These are phyloP conservation scores for Aspergillus sparsus DNA, from an alignment of 495 filamentous ascomycete species.

Conservation along the genomic window DNA sequence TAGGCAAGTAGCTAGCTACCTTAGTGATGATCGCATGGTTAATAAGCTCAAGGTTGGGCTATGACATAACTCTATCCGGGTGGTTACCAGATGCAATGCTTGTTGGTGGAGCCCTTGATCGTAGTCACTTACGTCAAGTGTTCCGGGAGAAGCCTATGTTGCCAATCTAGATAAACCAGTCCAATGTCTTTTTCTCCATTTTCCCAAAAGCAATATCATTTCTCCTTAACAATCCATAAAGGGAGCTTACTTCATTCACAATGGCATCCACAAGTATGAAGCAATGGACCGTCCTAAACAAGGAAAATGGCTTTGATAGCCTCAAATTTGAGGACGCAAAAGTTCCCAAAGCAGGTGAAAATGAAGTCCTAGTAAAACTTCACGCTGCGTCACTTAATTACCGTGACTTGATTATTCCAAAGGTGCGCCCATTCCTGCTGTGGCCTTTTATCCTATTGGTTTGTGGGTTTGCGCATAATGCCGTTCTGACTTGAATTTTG, in stretches of 20 bases:
- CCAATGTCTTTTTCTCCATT: no score
- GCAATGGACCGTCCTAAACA: constrained; percentile 63
- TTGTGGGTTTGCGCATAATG: neutral
- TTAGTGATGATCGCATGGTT: no score
- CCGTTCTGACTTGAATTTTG: neutral
- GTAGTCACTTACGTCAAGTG: no score
- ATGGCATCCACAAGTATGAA: constrained; percentile 59
- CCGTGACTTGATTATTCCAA: constrained; percentile 76
- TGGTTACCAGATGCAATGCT: no score
- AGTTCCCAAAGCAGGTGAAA: constrained; percentile 64
- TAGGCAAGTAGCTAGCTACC: no score
- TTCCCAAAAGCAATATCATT: no score
- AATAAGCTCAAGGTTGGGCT: no score
- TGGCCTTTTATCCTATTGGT: neutral
- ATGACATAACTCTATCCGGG: no score
- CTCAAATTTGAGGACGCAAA: constrained; percentile 56
- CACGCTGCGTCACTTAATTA: constrained; percentile 79
- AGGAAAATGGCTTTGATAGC: constrained; percentile 59
- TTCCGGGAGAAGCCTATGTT: no score
- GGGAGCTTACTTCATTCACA: constrained; percentile 11
- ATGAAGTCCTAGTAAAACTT: constrained; percentile 75
- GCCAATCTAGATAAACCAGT: no score
- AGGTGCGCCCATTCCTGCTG: constrained; percentile 38
- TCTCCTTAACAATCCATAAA: neutral
- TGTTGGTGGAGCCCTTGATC: no score